Evolutionary conservation across 2,329 filamentous ascomycete species (phyloP), one percentile per base, ranked within the genome.

Genomic region (Alternaria novae-zelandiae): DNA sequence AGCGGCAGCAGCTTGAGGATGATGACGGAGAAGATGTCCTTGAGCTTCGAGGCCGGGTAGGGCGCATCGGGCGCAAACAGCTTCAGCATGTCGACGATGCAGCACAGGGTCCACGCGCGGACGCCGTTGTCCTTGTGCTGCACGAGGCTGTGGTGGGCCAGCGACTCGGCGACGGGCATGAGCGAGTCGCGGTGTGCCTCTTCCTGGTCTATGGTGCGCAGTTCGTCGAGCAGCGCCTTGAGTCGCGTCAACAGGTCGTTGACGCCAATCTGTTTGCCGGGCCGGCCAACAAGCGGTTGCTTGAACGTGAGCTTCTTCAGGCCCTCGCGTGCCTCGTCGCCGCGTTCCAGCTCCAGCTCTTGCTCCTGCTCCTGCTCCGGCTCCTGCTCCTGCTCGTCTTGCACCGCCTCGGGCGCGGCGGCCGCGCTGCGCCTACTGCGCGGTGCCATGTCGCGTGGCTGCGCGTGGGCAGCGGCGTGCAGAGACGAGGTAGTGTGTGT

Each of bases 21-120:
- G 77, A 97, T 93, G 65, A 97, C 88, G 26, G 90, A 91, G 83
- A 98, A 99, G 78, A 98, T 95, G 82, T 97, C 94, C 93, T 97
- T 97, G 67, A 98, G 86, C 82, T 98, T 94, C 63, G 91, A 89
- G 44, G 88, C 89, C 23, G 93, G 96, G 81, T 97, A 98, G 17
- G 96, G 96, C 78, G 96, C 96, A 85, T 98, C 91, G 0, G 96
- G 96, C 26, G 96, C 96, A 81, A 93, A 97, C 61, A 99, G 86
- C 73, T 92, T 91, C 77, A 99, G 87, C 70, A 99, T 91, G 79
- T 99, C 96, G 58, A 97, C 94, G 65, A 98, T 85, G 79, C 94
- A 98, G 75, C 92, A 92, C 46, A 94, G 90, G 30, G 92, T 88
- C 84, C 91, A 97, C 25, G 96, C 95, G 80, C 92, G 91, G 68